Base-by-base conservation (phyloP, 2,329 filamentous ascomycete species). In the Fusarium sterilihyphosum region DNA sequence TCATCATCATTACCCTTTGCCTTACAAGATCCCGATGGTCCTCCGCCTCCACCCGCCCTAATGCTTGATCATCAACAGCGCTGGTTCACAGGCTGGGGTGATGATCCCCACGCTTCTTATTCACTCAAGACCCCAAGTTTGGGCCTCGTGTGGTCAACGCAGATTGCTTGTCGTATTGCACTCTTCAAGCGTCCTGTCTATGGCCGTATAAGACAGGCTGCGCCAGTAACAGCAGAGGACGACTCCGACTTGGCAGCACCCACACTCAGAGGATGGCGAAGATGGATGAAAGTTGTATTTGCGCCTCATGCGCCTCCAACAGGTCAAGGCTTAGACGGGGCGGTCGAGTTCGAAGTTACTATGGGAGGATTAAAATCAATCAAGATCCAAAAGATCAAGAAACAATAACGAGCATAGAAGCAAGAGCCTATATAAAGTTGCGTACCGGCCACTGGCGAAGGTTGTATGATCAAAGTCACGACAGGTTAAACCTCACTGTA, bases 1-100 rank as follows among this genome's bases (percentile, higher is more conserved):
- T 82, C 82, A 14, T 85, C 84, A 14, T 86, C 86, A 31, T 78
- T 82, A 58, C 80, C 84, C 8, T 81, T 82, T 63, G 74, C 78
- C 9, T 62, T 77, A 20, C 77, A 72, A 33, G 74, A 79, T 9
- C 73, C 77, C 6, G 80, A 81, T 16, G 79, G 78, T 6, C 80
- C 81, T 5, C 80, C 82, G 20, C 78, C 81, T 3, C 84, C 84
- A 1, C 82, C 87, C 18, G 90, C 92, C 1, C 86, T 98, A 43
- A 88, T 90, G 38, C 89, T 98, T 14, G 92, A 97, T 77, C 93
- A 98, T 82, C 96, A 98, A 83, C 94, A 98, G 81, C 90, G 93
- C 49, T 98, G 95, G 90, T 97, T 98, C 83, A 97, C 95, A 8
- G 95, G 96, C 73, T 98, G 96, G 96, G 95, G 96, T 29, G 94